Evolutionary conservation across 805 yeast species (phyloP).

Genomic region (Wickerhamiella domercqiae): DNA sequence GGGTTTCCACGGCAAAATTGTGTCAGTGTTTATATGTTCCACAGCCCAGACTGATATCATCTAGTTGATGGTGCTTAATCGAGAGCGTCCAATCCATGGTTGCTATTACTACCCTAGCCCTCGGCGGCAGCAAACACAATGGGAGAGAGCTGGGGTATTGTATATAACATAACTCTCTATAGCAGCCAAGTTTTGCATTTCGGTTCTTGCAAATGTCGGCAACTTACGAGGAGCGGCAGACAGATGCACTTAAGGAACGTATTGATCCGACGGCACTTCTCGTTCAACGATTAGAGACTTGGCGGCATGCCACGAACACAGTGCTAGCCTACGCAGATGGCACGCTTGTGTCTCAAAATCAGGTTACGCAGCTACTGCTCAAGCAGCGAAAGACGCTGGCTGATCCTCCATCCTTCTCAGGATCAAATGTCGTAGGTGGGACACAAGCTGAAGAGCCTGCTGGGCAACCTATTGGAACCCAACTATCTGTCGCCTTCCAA

Average conservation of each 20-base stretch:
- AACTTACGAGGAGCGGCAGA: too few relatives aligned
- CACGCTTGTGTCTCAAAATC: constrained; percentile 18
- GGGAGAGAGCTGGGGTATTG: too few relatives aligned
- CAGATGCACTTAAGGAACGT: constrained; percentile 9
- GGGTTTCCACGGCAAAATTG: too few relatives aligned
- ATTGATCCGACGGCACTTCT: constrained; percentile 25
- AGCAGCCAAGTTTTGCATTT: too few relatives aligned
- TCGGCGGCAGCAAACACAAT: too few relatives aligned
- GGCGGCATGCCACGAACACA: constrained; percentile 22
- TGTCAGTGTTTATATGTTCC: too few relatives aligned
- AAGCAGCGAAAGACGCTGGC: constrained; percentile 21
- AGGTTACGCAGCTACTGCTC: constrained; percentile 19
- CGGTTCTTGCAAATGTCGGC: too few relatives aligned
- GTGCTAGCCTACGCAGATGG: constrained; percentile 21
- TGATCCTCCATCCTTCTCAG: constrained; percentile 24
- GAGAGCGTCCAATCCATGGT: too few relatives aligned
- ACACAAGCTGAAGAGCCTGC: constrained; percentile 3
- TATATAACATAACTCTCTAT: too few relatives aligned
- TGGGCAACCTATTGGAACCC: neutral
- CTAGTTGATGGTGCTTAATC: too few relatives aligned
- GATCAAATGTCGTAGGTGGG: constrained; percentile 7
- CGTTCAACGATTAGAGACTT: constrained; percentile 23
- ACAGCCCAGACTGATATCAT: too few relatives aligned
- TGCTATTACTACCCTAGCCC: too few relatives aligned
- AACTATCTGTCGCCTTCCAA: constrained; percentile 22